Conservation (phyloP, 1,284 basidiomycete genomes). For the Lentinus polychrous region DNA sequence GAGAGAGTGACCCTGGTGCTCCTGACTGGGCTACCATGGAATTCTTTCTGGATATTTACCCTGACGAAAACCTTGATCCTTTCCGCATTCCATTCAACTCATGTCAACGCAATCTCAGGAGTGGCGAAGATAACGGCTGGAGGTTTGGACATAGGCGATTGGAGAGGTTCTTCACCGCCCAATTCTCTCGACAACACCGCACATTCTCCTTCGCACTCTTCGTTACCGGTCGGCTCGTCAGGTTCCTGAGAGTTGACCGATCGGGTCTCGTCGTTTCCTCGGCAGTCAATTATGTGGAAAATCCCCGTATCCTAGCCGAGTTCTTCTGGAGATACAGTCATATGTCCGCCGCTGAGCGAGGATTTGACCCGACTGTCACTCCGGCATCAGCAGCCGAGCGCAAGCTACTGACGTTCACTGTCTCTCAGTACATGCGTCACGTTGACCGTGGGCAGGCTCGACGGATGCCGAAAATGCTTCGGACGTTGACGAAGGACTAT, state of each 20-base stretch:
- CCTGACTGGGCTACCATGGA: too few species aligned
- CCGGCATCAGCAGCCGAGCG: not conserved
- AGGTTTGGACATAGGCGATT: too few species aligned
- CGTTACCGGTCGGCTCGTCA: constrained; percentile 2
- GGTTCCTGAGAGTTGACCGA: constrained; percentile 10
- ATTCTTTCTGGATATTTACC: too few species aligned
- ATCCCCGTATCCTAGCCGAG: not conserved
- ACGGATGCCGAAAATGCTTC: not conserved
- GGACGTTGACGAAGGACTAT: not conserved
- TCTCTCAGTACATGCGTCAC: not conserved
- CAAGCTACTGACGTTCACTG: not conserved
- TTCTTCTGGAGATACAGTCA: constrained; percentile 4
- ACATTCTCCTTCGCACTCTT: constrained; percentile 8
- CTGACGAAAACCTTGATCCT: too few species aligned
- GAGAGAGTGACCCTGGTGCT: too few species aligned
- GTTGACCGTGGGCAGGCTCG: not conserved
- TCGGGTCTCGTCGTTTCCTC: constrained; percentile 7
- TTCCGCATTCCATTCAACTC: too few species aligned
- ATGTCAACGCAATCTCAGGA: too few species aligned
- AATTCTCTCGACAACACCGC: constrained; percentile 11
- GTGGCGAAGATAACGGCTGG: too few species aligned
- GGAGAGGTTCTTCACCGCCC: too few species aligned
- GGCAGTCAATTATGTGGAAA: constrained; percentile 1
- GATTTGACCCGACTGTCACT: not conserved
- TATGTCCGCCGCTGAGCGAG: not conserved